Evolutionary conservation across 768 basidiomycete species (phyloP).

Genomic region (Calocera viscosa): DNA sequence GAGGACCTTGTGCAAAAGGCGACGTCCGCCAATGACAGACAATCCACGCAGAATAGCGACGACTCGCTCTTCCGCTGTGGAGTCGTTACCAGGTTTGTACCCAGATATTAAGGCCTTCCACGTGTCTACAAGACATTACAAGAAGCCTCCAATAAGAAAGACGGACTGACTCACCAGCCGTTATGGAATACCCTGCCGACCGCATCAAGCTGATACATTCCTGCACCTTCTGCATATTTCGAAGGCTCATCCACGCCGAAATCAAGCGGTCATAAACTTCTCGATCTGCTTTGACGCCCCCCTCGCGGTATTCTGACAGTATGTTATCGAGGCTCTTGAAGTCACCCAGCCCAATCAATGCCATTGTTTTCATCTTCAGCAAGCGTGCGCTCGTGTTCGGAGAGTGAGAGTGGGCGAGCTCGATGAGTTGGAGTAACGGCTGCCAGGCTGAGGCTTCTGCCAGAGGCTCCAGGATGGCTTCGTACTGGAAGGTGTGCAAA

Average conservation of each 20-base stretch:
- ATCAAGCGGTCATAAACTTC: constrained; percentile 60
- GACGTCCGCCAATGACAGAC: constrained; percentile 27
- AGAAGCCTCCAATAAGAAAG: constrained; percentile 47
- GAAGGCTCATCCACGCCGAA: constrained; percentile 55
- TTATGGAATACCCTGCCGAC: constrained; percentile 40
- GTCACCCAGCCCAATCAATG: constrained; percentile 42
- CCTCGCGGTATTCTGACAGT: constrained; percentile 39
- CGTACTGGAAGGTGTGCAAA: constrained; percentile 30
- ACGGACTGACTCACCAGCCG: constrained; percentile 40
- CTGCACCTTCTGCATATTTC: constrained; percentile 46
- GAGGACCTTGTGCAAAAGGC: not conserved
- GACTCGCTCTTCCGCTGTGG: constrained; percentile 21
- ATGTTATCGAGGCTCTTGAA: constrained; percentile 37
- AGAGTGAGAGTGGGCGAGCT: constrained; percentile 31
- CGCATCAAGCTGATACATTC: constrained; percentile 45
- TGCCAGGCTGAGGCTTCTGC: constrained; percentile 40
- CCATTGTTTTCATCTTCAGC: constrained; percentile 58
- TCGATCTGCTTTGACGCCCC: constrained; percentile 38
- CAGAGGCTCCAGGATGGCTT: constrained; percentile 40
- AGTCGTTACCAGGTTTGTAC: not conserved
- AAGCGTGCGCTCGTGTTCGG: constrained; percentile 42
- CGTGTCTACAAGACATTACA: constrained; percentile 44
- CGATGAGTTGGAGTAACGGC: constrained; percentile 37
- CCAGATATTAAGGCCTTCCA: not conserved
- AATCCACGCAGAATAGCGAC: constrained; percentile 37